Base-by-base conservation (phyloP, 192 early-diverging fungal genomes). In the Gorgonomyces haynaldii region DNA sequence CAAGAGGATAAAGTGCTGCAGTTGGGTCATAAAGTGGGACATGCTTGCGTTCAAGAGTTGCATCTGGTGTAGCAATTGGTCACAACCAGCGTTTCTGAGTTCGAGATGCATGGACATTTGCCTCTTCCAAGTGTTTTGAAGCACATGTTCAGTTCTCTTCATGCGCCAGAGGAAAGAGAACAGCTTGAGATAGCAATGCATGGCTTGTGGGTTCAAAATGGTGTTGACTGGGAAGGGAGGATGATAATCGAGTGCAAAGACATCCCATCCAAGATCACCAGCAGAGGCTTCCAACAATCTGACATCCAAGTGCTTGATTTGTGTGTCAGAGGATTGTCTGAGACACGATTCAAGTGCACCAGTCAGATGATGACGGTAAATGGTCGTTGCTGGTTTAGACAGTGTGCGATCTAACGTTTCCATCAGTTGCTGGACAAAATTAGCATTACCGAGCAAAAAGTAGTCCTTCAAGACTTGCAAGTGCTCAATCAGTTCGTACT, bases 1-100 rank as follows among this genome's bases (percentile, higher is more conserved):
- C 62, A 94, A 92, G 32, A 86, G 66, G 22, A 89, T 81, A 57
- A 89, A 95, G 58, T 90, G 86, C 61, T 96, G 90, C 37, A 98
- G 64, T 57, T 98, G 91, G 16, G 30, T 37, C 29, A 31, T 17
- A 47, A 54, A 54, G 25, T 42, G 52, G 2, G 26, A 12, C 40
- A 42, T 54, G 24, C 29, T 23, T n/a, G 19, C 20, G 7, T 42
- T 9, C 16, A 37, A 10, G 10, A 40, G 45, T 2, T 52, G 22
- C 6, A 9, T 39, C 26, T 49, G 36, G 31, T 53, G 40, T 19
- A 56, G 17, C 10, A 41, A 25, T 29, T 53, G 45, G 19, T 1
- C 17, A 46, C 5, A 23, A 9, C 4, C 26, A 20, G 25, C 4
- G 2, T 31, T 10, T 12, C 7, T 43, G 20, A 19, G 4, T 31